phyloP scores from a whole-genome alignment of 306 rosid genomes.

The Rubus parviflorus region DNA sequence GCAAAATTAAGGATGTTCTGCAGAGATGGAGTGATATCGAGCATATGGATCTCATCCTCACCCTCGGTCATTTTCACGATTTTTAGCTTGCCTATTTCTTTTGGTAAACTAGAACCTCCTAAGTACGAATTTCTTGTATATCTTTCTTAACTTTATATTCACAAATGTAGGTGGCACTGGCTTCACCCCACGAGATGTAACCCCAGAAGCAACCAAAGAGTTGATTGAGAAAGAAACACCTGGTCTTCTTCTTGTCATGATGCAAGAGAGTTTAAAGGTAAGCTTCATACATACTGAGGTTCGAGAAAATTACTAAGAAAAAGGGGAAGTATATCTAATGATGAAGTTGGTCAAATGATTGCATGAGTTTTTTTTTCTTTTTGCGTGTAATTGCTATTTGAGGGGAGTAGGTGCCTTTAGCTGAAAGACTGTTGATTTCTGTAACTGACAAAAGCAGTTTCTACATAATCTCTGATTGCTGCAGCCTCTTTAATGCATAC shows the following conservation, averaged over 20 bases:
- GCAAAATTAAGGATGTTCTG: slow-evolving; percentile 64
- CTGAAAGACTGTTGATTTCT: background rate
- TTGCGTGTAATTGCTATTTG: background rate
- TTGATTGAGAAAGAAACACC: slow-evolving; percentile 90
- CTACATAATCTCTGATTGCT: background rate
- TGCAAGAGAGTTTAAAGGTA: slow-evolving; percentile 93
- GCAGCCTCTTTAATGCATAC: background rate
- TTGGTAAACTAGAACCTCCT: background rate
- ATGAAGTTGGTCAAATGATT: background rate
- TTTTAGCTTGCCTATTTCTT: slow-evolving; percentile 7
- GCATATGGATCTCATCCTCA: slow-evolving; percentile 77
- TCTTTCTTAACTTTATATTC: slow-evolving; percentile 21
- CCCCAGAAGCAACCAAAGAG: slow-evolving; percentile 94
- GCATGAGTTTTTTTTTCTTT: background rate
- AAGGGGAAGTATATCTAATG: background rate
- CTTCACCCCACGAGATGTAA: slow-evolving; percentile 70
- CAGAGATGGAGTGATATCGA: slow-evolving; percentile 77
- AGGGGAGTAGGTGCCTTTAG: background rate
- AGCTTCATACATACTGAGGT: background rate
- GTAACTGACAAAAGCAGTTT: background rate
- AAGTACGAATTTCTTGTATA: slow-evolving; percentile 20
- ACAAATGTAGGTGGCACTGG: slow-evolving; percentile 83
- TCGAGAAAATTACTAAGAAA: background rate
- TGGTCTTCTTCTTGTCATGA: slow-evolving; percentile 82
- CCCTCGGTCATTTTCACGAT: slow-evolving; percentile 62